Percentiles rank a stretch among this genome's conserved stretches.
Conservation (phyloP, 495 filamentous ascomycete species). For the Ramalina intermedia region DNA sequence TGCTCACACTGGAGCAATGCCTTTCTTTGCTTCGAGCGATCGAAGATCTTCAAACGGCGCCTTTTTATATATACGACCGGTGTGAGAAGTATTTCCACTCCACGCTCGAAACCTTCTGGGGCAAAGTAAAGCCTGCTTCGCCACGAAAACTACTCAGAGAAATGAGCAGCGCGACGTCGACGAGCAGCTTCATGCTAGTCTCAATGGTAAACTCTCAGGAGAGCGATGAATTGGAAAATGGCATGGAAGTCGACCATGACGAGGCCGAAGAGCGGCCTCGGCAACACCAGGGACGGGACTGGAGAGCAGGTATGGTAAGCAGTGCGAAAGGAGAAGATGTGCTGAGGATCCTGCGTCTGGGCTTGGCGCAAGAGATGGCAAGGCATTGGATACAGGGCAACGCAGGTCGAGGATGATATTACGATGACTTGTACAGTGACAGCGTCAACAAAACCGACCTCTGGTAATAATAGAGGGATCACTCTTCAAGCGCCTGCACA, state of each 20-base stretch:
- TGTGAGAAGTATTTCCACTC: conserved; percentile 55
- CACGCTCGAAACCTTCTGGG: conserved; percentile 31
- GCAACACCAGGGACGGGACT: conserved; percentile 67
- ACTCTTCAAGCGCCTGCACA: no score
- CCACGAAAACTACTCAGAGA: conserved; percentile 55
- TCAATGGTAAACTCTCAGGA: conserved; percentile 54
- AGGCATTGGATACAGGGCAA: conserved; percentile 37
- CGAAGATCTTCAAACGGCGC: conserved; percentile 70
- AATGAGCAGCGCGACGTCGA: conserved; percentile 39
- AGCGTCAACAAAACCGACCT: no score
- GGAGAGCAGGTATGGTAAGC: conserved; percentile 49
- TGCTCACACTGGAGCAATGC: conserved; percentile 49
- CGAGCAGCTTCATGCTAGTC: conserved; percentile 50
- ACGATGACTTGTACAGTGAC: no score
- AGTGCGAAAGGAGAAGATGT: conserved; percentile 49
- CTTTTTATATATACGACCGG: conserved; percentile 49
- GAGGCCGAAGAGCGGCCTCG: not conserved
- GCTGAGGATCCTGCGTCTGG: conserved; percentile 53
- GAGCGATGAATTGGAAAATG: conserved; percentile 36
- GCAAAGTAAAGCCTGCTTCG: conserved; percentile 34
- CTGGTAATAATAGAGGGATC: no score
- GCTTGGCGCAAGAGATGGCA: conserved; percentile 55
- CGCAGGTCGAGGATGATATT: not conserved
- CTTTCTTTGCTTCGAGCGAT: conserved; percentile 62
- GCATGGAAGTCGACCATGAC: conserved; percentile 12